Base-by-base conservation (phyloP, 2,329 filamentous ascomycete genomes). In the Fusarium foetens region DNA sequence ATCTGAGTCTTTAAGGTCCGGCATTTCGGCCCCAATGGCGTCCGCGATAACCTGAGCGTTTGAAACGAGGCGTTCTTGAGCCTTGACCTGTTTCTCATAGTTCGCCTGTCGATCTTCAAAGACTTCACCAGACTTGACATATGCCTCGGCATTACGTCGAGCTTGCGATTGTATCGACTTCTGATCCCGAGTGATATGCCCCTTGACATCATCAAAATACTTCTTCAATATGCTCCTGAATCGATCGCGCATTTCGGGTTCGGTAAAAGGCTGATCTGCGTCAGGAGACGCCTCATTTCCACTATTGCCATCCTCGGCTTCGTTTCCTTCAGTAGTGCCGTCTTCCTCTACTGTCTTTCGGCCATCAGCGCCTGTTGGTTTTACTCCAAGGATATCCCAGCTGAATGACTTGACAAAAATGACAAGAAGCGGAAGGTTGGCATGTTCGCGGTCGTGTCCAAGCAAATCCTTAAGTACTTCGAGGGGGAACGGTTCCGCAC, bases 391-490 rank as follows among this genome's bases (percentile, higher is more conserved):
- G 39, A 98, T 89, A 83, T 99, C 97, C 95, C 95, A 99, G 71
- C 93, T 92, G 77, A 98, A 99, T 23, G 93, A 92, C 83, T 98
- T 99, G 74, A 97, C 95, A 78, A 99, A 99, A 19, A 97, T 88
- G 57, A 98, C 96, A 10, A 98, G 92, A 49, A 99, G 85, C 2
- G 96, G 94, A 46, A 99, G 84, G 78, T 98, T 99, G 61, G 90
- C 86, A 79, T 98, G 96, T 75, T 99, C 95, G 61, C 94, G 90
- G 80, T 99, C 96, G 79, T 98, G 92, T 12, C 95, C 94, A 21
- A 99, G 88, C 72, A 99, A 88, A 79, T 99, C 97, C 83, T 99
- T 99, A 43, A 99, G 85, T n/a, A 98, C 95, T 80, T 99, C 96
- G 25, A 99, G 86, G 7, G 97, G 97, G 75, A 99, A 98, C 1